Base-by-base conservation (phyloP, 495 filamentous ascomycete genomes). In the Oidiodendron maius region DNA sequence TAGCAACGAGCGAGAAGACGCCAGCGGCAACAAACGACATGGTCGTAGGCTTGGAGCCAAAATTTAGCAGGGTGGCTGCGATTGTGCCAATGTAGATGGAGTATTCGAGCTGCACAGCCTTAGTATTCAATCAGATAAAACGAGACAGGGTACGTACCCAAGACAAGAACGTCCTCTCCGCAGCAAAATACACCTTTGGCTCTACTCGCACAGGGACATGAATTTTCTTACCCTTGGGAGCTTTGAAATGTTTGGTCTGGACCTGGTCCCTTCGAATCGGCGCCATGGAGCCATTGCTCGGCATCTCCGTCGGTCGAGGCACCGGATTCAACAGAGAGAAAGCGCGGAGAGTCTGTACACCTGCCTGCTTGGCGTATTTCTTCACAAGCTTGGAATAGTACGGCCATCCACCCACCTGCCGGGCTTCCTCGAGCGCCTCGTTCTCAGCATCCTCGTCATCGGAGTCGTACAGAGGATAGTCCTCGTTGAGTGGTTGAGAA, bases 131-230 rank as follows among this genome's bases (percentile, higher is more conserved):
- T 8, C 4, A 44, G 41, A 32, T 10, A 39, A 24, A 24, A 37
- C 13, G 35, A 18, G 22, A 26, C 25, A 25, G 39, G 20, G 9
- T 3, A 64, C 74, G 60, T 68, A 82, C 78, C 93, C 93, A 98
- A 30, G 89, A 86, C 52, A 98, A 77, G 67, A 96, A 98, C 11
- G 93, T 98, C 50, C 93, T 80, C 62, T 98, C 93, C 6, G 89
- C 89, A 20, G 93, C 93, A 56, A 98, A 95, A 66, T 90, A 94
- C 51, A 98, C 93, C 64, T 98, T 98, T 2, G 93, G 93, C 68
- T 98, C 93, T 39, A 98, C 89, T 44, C 93, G 81, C 36, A 97
- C 83, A 23, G 91, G 93, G 18, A 98, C 91, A 53, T 96, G 89
- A 56, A 98, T 98, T 57, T 71, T 78, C 66, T 96, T 96, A 18